phyloP scores from a whole-genome alignment of 129 eudicot species.

The Centella asiatica region DNA sequence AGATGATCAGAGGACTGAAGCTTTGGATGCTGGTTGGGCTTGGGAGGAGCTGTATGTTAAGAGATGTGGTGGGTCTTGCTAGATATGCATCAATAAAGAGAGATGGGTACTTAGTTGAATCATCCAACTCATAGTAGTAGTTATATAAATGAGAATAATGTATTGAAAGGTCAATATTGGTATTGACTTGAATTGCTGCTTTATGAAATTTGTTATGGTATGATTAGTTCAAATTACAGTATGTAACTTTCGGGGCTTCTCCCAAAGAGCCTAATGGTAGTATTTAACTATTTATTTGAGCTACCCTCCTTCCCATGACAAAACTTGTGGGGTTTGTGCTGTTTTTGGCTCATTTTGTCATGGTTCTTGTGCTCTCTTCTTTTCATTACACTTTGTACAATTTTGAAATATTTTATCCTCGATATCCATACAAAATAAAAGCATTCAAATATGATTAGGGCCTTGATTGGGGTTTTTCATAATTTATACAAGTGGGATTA shows the following conservation, averaged over 20 bases:
- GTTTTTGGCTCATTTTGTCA: constrained; percentile 1
- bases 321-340: constrained; percentile 11
- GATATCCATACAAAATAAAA: not conserved
- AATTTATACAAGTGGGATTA: not conserved
- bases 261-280: constrained; percentile 36
- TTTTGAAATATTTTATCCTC: not conserved
- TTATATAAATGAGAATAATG: not conserved
- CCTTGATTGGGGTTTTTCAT: not conserved
- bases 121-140: not conserved
- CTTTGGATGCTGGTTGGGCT: constrained; percentile 12
- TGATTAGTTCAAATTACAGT: constrained; percentile 6
- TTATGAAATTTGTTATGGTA: constrained; percentile 3
- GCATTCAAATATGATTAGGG: not conserved
- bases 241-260: constrained; percentile 27
- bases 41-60: not conserved
- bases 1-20: constrained; percentile 3
- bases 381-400: constrained; percentile 1
- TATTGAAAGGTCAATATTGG: constrained; percentile 6
- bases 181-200: constrained; percentile 13
- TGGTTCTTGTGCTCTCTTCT: constrained; percentile 11
- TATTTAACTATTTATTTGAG: constrained; percentile 7
- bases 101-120: too few relatives aligned
- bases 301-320: not conserved
- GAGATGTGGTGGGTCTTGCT: not conserved
- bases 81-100: not conserved